phyloP scores from a whole-genome alignment of 768 basidiomycete genomes.

The Kwoniella dejecticola region DNA sequence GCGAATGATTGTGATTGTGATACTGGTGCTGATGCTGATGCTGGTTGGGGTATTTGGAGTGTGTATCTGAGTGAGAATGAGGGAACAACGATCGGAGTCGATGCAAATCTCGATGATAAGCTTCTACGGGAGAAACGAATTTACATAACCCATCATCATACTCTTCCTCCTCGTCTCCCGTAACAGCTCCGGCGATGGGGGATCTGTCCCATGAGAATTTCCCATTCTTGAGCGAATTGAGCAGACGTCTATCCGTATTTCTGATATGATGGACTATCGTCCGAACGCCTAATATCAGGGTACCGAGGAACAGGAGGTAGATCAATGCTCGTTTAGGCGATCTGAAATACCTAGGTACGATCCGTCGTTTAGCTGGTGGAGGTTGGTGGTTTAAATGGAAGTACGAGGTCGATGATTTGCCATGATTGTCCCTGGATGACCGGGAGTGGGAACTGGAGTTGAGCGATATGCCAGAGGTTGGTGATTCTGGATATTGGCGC shows the following conservation, averaged over 20 bases:
- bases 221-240: conserved; percentile 1
- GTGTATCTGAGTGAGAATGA: not conserved
- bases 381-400: conserved; percentile 11
- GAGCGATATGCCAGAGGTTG: conserved; percentile 5
- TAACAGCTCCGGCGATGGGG: not conserved
- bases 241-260: not conserved
- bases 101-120: conserved; percentile 47
- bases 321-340: conserved; percentile 13
- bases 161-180: not conserved
- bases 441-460: too few species aligned
- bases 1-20: conserved; percentile 10
- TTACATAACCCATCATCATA: conserved; percentile 35
- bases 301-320: conserved; percentile 10
- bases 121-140: conserved; percentile 49
- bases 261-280: not conserved
- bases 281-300: conserved; percentile 2
- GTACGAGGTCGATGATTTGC: conserved; percentile 4
- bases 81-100: conserved; percentile 32
- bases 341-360: conserved; percentile 15
- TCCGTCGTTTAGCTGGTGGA: conserved; percentile 8
- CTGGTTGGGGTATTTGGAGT: conserved; percentile 6
- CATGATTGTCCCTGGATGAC: not conserved
- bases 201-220: conserved; percentile 6
- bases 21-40: conserved; percentile 8
- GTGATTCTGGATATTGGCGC: conserved; percentile 30